Evolutionary conservation across 345 rosid genomes (phyloP), one percentile per base, ranked within the genome.

Genomic region (Erysimum cheiranthoides): DNA sequence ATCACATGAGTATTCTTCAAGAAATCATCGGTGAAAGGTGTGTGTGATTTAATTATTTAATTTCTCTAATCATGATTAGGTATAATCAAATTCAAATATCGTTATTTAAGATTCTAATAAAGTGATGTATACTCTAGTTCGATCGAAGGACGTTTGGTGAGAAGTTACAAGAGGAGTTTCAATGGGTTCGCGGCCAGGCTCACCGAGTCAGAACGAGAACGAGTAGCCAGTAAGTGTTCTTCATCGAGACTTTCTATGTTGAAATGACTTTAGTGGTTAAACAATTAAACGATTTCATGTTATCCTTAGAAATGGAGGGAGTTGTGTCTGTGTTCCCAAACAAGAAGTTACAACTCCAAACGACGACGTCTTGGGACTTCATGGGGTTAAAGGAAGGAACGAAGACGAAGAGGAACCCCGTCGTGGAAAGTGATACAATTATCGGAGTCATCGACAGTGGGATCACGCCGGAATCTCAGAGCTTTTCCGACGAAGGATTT

Each of bases 341-440:
- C 49, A 70, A 5, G 25, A 79, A n/a, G 8, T 18, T 62, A 6
- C 68, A 84, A 11, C 82, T 78, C 47, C 85, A 66, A 2, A 87
- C 91, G 0, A 84, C 91, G 47, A 54, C 80, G 56, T 89, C 90
- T 1, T 89, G 91, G 94, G 82, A 83, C 65, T 87, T 87, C 67
- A 40, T 87, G 73, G 91, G 88, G 5, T 46, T 87, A 12, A 64
- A 54, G 35, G 67, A 76, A 62, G 79, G 56, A 31, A 27, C 17
- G 5, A 68, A 34, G 1, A 71, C 74, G 0, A 57, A 53, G 2
- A 32, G 72, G 14, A 63, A 68, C 14, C 70, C 47, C 0, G 16
- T 6, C 0, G 32, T 12, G 17, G 83, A 81, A 52, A 84, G 83
- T 66, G 71, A 88, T 61, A 42, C 58, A 2, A 64, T 83, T 7